These are phyloP conservation scores for Leccinum insolens DNA, from an alignment of 1,284 basidiomycete species.

Conservation along the genomic window DNA sequence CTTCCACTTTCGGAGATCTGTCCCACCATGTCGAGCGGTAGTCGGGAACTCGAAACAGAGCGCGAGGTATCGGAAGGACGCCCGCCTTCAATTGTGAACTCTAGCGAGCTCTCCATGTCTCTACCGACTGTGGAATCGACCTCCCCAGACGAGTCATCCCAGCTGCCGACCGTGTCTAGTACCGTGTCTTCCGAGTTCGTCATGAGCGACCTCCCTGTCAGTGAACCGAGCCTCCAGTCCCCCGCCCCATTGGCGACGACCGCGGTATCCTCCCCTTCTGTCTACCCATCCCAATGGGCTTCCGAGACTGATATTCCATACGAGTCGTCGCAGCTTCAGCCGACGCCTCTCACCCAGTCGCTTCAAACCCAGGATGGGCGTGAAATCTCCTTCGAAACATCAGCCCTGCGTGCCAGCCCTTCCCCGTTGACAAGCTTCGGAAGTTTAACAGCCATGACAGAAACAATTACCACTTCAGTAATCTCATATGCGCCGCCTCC, in stretches of 20 bases:
- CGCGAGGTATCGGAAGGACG: slow-evolving; percentile 16
- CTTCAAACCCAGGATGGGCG: slow-evolving; percentile 56
- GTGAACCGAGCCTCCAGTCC: slow-evolving; percentile 29
- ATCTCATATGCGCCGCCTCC: slow-evolving; percentile 8
- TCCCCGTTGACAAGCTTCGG: slow-evolving; percentile 42
- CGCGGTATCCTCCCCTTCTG: slow-evolving; percentile 27
- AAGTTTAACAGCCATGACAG: slow-evolving; percentile 38
- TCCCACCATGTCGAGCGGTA: slow-evolving; percentile 31
- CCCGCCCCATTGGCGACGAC: slow-evolving; percentile 21
- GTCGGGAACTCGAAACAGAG: slow-evolving; percentile 29
- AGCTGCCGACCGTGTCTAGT: slow-evolving; percentile 23
- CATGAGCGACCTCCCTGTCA: slow-evolving; percentile 30
- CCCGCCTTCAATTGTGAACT: slow-evolving; percentile 23
- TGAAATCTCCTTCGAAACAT: slow-evolving; percentile 67
- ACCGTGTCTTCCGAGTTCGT: slow-evolving; percentile 38
- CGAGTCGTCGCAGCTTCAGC: slow-evolving; percentile 66
- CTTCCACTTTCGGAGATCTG: slow-evolving; percentile 42
- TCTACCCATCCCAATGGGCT: slow-evolving; percentile 45
- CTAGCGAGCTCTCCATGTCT: slow-evolving; percentile 28
- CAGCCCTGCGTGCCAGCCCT: slow-evolving; percentile 50
- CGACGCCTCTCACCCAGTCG: slow-evolving; percentile 67
- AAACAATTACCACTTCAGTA: slow-evolving; percentile 37
- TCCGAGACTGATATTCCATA: slow-evolving; percentile 65
- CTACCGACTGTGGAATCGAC: slow-evolving; percentile 28
- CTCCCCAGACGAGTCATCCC: slow-evolving; percentile 27